Conservation (phyloP, 2,329 filamentous ascomycete species). For the Pezicula carpinea region DNA sequence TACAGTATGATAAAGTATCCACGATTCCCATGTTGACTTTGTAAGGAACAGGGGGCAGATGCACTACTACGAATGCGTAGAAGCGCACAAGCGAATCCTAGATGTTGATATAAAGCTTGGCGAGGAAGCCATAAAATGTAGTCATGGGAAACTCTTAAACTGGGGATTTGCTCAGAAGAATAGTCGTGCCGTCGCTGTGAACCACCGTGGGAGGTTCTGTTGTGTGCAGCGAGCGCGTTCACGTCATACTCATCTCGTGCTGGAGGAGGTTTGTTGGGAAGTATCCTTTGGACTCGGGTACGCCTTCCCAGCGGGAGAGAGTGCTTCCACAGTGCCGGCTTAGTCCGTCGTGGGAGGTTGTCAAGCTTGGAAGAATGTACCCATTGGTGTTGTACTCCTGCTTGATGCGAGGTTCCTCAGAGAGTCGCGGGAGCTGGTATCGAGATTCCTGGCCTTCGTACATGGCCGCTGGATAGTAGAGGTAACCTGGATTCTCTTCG, state of each 20-base stretch:
- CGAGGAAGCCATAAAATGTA: no score
- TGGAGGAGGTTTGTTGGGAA: slow-evolving; percentile 24
- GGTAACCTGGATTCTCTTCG: slow-evolving; percentile 21
- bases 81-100: no score
- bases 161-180: background rate
- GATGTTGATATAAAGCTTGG: no score
- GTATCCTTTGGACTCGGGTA: slow-evolving; percentile 22
- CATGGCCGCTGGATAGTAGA: slow-evolving; percentile 27
- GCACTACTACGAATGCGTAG: no score
- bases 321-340: slow-evolving; percentile 22
- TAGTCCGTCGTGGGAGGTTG: slow-evolving; percentile 14
- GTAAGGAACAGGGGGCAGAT: no score
- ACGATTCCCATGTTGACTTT: no score
- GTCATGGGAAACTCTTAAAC: background rate
- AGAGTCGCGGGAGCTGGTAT: slow-evolving; percentile 21
- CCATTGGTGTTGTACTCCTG: slow-evolving; percentile 18
- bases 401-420: slow-evolving; percentile 25
- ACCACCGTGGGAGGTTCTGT: background rate
- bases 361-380: slow-evolving; percentile 23
- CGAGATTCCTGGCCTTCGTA: slow-evolving; percentile 24
- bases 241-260: slow-evolving; percentile 27
- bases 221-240: background rate
- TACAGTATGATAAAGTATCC: no score
- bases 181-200: background rate
- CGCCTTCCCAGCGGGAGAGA: slow-evolving; percentile 23